These are phyloP conservation scores for Tephrocybe sp. DNA, from an alignment of 768 basidiomycete genomes.

Conservation along the genomic window DNA sequence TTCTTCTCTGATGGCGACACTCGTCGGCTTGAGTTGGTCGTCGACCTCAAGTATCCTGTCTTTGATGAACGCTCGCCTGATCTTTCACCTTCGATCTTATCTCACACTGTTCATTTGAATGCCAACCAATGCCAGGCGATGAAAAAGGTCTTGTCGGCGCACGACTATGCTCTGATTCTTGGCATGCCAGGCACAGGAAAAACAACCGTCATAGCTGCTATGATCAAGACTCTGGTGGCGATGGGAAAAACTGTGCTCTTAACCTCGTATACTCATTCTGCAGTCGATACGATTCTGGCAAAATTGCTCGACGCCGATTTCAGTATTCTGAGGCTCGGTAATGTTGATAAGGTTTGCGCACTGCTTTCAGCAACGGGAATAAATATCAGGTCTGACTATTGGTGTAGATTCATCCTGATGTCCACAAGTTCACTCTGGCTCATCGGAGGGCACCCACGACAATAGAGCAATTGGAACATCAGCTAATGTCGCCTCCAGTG, in stretches of 20 bases:
- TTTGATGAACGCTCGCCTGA: conserved; percentile 42
- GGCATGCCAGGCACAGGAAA: conserved; percentile 99
- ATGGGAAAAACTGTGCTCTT: conserved; percentile 86
- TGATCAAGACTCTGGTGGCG: conserved; percentile 76
- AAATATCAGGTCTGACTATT: background rate
- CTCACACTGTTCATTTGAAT: conserved; percentile 52
- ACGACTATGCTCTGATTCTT: conserved; percentile 88
- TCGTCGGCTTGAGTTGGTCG: conserved; percentile 68
- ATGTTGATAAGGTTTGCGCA: conserved; percentile 77
- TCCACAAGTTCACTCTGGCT: conserved; percentile 67
- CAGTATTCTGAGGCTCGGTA: conserved; percentile 81
- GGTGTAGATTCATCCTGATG: conserved; percentile 76
- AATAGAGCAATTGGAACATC: conserved; percentile 80
- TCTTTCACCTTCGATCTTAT: conserved; percentile 20
- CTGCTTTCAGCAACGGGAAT: background rate
- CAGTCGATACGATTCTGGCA: conserved; percentile 93
- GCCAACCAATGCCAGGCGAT: conserved; percentile 70
- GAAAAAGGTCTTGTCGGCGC: conserved; percentile 68
- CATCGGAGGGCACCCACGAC: conserved; percentile 53
- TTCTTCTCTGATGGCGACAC: conserved; percentile 80
- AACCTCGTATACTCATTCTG: conserved; percentile 95
- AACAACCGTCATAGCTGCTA: conserved; percentile 88
- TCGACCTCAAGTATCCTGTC: conserved; percentile 69
- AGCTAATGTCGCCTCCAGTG: conserved; percentile 84
- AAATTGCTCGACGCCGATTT: conserved; percentile 72